Evolutionary conservation across 768 basidiomycete species (phyloP).

Genomic region (Kwoniella sp.): DNA sequence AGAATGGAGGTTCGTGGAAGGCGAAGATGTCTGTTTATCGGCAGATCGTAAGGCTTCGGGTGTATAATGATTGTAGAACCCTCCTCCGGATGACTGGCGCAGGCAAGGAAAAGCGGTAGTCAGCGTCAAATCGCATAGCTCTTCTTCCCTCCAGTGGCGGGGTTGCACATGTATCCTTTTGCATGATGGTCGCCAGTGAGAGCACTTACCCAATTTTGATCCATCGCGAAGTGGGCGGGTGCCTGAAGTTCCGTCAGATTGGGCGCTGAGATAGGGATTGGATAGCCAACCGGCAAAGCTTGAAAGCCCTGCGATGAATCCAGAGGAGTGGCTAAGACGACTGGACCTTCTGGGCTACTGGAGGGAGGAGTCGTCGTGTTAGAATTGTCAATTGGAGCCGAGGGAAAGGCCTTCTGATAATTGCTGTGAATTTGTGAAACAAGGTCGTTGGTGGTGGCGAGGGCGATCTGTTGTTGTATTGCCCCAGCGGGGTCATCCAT

Average conservation of each 20-base stretch:
- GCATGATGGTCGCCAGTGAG: too few species aligned
- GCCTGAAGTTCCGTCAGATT: slow-evolving; percentile 27
- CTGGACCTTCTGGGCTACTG: too few species aligned
- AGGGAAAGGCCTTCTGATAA: too few species aligned
- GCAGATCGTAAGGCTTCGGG: slow-evolving; percentile 18
- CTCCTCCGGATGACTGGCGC: slow-evolving; percentile 18
- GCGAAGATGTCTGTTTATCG: slow-evolving; percentile 14
- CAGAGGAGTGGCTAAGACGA: too few species aligned
- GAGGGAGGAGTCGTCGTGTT: too few species aligned
- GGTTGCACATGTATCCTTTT: too few species aligned
- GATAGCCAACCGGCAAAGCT: neutral
- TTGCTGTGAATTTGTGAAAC: too few species aligned
- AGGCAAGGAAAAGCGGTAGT: neutral
- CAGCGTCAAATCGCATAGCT: neutral
- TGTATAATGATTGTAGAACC: slow-evolving; percentile 24
- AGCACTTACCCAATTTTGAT: slow-evolving; percentile 35
- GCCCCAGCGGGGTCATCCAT: too few species aligned
- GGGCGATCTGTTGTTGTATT: too few species aligned
- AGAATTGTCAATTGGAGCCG: too few species aligned
- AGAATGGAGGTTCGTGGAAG: slow-evolving; percentile 12
- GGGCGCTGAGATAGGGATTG: slow-evolving; percentile 21
- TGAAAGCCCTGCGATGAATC: neutral
- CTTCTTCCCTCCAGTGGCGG: neutral
- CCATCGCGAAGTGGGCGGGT: slow-evolving; percentile 23
- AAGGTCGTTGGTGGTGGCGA: too few species aligned